Evolutionary conservation across 495 filamentous ascomycete species (phyloP).

Genomic region (Penicillium maclennaniae): DNA sequence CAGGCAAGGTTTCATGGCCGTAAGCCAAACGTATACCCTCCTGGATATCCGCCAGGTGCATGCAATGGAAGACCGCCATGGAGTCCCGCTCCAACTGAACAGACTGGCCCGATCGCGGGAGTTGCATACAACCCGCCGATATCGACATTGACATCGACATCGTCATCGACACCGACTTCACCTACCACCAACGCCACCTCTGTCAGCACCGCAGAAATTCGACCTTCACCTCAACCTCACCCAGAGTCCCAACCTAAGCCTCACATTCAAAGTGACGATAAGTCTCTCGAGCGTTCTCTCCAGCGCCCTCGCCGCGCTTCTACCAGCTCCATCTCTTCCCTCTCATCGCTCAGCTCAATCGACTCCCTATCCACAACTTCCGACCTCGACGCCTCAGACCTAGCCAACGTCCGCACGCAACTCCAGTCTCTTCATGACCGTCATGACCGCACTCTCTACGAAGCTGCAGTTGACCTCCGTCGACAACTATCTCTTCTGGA

Average conservation of each 20-base stretch:
- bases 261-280: constrained; percentile 1
- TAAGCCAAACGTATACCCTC: constrained; percentile 12
- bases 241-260: not conserved
- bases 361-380: constrained; percentile 42
- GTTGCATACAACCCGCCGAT: not conserved
- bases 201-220: not conserved
- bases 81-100: not conserved
- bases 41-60: constrained; percentile 1
- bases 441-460: constrained; percentile 40
- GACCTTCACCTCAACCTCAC: not conserved
- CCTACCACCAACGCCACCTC: not conserved
- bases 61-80: constrained; percentile 5
- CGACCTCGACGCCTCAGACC: constrained; percentile 39
- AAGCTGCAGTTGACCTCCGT: constrained; percentile 39
- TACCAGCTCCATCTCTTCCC: constrained; percentile 34
- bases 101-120: not conserved
- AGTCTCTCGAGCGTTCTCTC: constrained; percentile 12
- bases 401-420: constrained; percentile 39
- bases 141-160: constrained; percentile 2
- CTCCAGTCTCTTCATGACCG: constrained; percentile 36
- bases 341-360: constrained; percentile 40
- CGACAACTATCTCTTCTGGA: constrained; percentile 34
- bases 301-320: constrained; percentile 33
- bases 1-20: constrained; percentile 32
- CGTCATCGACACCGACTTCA: constrained; percentile 1